A percentile compares a stretch with the other conserved stretches of the same genome.
These are phyloP conservation scores for Phytophthora palmivora DNA, from an alignment of 352 stramenopile genomes.

Conservation along the genomic window DNA sequence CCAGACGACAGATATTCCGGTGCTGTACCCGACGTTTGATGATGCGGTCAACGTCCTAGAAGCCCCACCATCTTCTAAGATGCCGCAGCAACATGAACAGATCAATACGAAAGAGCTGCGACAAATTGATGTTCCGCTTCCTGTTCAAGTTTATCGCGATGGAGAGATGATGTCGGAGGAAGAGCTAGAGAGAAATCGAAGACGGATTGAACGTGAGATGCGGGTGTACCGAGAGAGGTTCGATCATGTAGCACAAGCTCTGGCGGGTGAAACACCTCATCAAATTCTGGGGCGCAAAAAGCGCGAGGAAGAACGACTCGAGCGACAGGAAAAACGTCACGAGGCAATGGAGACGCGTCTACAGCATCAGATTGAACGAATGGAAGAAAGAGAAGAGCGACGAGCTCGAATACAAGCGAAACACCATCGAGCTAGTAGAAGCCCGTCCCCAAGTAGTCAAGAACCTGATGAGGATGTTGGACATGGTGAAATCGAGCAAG, in stretches of 20 bases:
- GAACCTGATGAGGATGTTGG: slow-evolving; percentile 6
- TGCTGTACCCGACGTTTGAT: slow-evolving; percentile 43
- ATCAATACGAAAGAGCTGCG: background rate
- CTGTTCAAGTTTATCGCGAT: slow-evolving; percentile 2
- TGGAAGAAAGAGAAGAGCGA: slow-evolving; percentile 54
- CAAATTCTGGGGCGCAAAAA: slow-evolving; percentile 60
- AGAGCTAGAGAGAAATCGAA: slow-evolving; percentile 36
- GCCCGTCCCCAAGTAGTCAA: slow-evolving; percentile 33
- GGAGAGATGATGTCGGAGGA: slow-evolving; percentile 20
- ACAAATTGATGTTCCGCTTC: background rate
- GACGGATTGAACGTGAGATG: slow-evolving; percentile 51
- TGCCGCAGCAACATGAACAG: slow-evolving; percentile 4
- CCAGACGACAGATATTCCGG: slow-evolving; percentile 1
- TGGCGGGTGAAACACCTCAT: slow-evolving; percentile 71
- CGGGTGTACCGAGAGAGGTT: slow-evolving; percentile 52
- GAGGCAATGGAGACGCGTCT: slow-evolving; percentile 52
- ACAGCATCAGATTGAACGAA: slow-evolving; percentile 58
- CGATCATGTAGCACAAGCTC: slow-evolving; percentile 65
- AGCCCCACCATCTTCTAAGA: background rate
- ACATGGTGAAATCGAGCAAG: background rate
- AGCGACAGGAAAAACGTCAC: slow-evolving; percentile 58
- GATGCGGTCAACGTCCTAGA: slow-evolving; percentile 4
- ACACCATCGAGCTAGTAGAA: slow-evolving; percentile 48
- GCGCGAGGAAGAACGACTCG: slow-evolving; percentile 54
- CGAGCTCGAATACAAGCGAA: slow-evolving; percentile 34